Evolutionary conservation across 768 basidiomycete genomes (phyloP), one percentile per base, ranked within the genome.

Genomic region (Xanthoconium stramineum): DNA sequence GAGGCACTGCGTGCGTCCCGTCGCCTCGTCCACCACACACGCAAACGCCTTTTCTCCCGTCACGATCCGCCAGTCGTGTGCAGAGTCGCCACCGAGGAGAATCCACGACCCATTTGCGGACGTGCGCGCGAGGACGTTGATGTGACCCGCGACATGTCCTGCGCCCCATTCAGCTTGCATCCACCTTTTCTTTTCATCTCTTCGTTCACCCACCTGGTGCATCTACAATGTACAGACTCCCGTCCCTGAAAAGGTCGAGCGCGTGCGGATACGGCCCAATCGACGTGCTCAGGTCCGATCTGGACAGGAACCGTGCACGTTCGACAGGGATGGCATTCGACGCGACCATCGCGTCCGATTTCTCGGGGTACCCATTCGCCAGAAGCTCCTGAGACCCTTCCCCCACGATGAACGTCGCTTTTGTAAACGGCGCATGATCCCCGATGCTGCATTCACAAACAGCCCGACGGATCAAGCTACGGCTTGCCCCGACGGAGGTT

Each of bases 61-160:
- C 24, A 24, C 24, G 24, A 24, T 69, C 14, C 76, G 72, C 73
- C 76, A 75, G 63, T 83, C 78, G 61, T 85, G 84, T 4, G 80
- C 83, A 55, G 79, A 78, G 61, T 85, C 83, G 24, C 79, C 82
- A 3, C 71, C 82, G 14, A 24, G 24, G 24, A 24, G 24, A 24
- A 24, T 24, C 24, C 24, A 24, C 24, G 24, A 24, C 24, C 24
- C 24, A 24, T 24, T 24, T 24, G 24, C 24, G 24, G 24, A 24
- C 24, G 24, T 24, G 24, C 24, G 24, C 4, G 24, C 24, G 24
- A 24, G 24, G 24, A 24, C 24, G 24, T 24, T 24, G 24, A 24
- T 24, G 24, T 24, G 24, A 4, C 24, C 24, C 24, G 24, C 24
- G 24, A 24, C 4, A 24, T 24, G 24, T 24, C 24, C 24, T 24